A percentile compares a stretch with the other conserved stretches of the same genome.
These are phyloP conservation scores for Ensete ventricosum DNA, from an alignment of 176 grass and related monocot genomes.

Conservation along the genomic window DNA sequence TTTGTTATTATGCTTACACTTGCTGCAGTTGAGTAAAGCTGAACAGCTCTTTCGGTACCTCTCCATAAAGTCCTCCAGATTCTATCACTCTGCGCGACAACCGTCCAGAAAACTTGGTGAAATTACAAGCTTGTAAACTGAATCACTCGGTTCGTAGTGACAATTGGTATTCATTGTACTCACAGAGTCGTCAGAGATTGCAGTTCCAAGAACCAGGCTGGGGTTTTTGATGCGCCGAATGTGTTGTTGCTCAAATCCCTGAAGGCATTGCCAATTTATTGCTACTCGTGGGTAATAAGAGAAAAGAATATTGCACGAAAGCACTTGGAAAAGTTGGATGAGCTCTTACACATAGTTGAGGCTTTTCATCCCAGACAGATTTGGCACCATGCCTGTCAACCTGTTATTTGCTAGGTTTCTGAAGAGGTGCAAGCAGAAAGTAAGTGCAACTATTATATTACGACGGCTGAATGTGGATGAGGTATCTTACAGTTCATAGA, in stretches of 20 bases:
- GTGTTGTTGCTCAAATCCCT: slow-evolving; percentile 96
- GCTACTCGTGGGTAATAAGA: not conserved
- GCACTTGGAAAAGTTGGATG: not conserved
- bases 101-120: slow-evolving; percentile 2
- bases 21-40: slow-evolving; percentile 55
- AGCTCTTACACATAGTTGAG: slow-evolving; percentile 78
- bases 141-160: slow-evolving; percentile 11
- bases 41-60: slow-evolving; percentile 47
- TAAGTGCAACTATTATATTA: slow-evolving; percentile 15
- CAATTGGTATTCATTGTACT: slow-evolving; percentile 16
- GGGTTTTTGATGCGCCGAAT: slow-evolving; percentile 58
- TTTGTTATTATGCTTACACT: slow-evolving; percentile 53
- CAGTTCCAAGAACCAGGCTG: slow-evolving; percentile 63
- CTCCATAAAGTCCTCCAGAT: slow-evolving; percentile 55
- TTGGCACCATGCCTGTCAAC: slow-evolving; percentile 54
- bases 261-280: not conserved
- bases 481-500: slow-evolving; percentile 69
- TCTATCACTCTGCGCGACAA: slow-evolving; percentile 56
- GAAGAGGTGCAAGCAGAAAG: slow-evolving; percentile 11
- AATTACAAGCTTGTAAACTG: not conserved
- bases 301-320: slow-evolving; percentile 8
- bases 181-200: slow-evolving; percentile 39
- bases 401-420: slow-evolving; percentile 88
- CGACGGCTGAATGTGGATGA: not conserved
- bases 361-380: slow-evolving; percentile 50